Conservation (phyloP, 2,329 filamentous ascomycete species). For the Fusarium veterinarium region DNA sequence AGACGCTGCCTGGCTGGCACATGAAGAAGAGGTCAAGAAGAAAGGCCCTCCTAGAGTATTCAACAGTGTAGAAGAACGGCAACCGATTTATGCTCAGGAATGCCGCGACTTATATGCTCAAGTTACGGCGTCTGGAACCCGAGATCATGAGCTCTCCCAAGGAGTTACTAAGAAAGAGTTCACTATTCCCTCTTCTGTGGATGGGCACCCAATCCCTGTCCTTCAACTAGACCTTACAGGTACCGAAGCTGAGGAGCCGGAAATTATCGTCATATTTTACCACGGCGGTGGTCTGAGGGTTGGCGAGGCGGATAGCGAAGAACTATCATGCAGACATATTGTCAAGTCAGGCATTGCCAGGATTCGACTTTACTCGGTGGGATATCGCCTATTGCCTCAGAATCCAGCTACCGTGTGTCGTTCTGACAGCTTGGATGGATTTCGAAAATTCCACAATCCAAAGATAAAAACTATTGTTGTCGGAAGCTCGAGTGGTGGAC, state of each 20-base stretch:
- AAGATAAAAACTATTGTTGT: slow-evolving; percentile 49
- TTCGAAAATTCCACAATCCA: slow-evolving; percentile 35
- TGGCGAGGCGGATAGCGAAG: slow-evolving; percentile 62
- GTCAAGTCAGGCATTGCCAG: slow-evolving; percentile 45
- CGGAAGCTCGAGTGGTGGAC: slow-evolving; percentile 61
- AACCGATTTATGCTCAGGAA: slow-evolving; percentile 54
- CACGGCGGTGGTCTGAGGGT: slow-evolving; percentile 61
- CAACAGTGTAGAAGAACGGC: slow-evolving; percentile 47
- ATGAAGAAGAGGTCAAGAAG: slow-evolving; percentile 48
- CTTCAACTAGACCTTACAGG: slow-evolving; percentile 47
- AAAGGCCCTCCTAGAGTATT: slow-evolving; percentile 36
- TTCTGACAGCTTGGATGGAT: slow-evolving; percentile 55
- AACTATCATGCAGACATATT: slow-evolving; percentile 59
- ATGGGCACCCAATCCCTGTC: slow-evolving; percentile 52
- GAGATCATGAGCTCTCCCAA: slow-evolving; percentile 52
- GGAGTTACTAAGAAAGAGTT: slow-evolving; percentile 47
- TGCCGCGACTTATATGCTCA: slow-evolving; percentile 53
- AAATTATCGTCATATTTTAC: slow-evolving; percentile 56
- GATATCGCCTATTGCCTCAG: slow-evolving; percentile 59
- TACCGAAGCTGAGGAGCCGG: slow-evolving; percentile 14
- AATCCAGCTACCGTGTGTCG: slow-evolving; percentile 55
- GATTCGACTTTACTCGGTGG: slow-evolving; percentile 56
- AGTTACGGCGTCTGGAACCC: slow-evolving; percentile 51
- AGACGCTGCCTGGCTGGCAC: slow-evolving; percentile 54
- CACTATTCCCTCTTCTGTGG: slow-evolving; percentile 48